Evolutionary conservation across 2,329 filamentous ascomycete genomes (phyloP).

Genomic region (Cladophialophora carrionii): DNA sequence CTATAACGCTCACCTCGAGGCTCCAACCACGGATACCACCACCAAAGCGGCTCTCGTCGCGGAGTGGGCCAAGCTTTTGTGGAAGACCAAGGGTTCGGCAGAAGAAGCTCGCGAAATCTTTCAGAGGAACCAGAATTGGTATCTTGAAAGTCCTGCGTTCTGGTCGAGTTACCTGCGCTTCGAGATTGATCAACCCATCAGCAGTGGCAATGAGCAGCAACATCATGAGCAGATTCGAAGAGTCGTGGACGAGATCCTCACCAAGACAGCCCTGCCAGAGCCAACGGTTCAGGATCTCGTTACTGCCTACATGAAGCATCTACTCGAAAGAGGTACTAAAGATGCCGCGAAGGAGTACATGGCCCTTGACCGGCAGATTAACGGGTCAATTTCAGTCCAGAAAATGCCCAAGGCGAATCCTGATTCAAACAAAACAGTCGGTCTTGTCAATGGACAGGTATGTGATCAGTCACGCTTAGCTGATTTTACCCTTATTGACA

Average conservation of each 20-base stretch:
- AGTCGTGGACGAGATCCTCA: conserved; percentile 72
- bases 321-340: conserved; percentile 80
- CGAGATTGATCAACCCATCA: conserved; percentile 80
- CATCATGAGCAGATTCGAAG: conserved; percentile 76
- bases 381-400: conserved; percentile 61
- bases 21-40: conserved; percentile 70
- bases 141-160: conserved; percentile 81
- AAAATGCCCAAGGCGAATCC: conserved; percentile 28
- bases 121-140: conserved; percentile 78
- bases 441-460: conserved; percentile 33
- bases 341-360: conserved; percentile 86
- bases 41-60: conserved; percentile 85
- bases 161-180: conserved; percentile 90
- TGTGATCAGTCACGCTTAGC: neutral
- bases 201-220: conserved; percentile 63
- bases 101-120: conserved; percentile 85
- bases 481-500: neutral
- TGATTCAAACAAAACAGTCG: conserved; percentile 21
- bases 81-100: conserved; percentile 80
- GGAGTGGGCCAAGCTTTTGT: conserved; percentile 83
- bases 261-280: conserved; percentile 71
- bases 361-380: conserved; percentile 79
- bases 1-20: conserved; percentile 79
- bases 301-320: conserved; percentile 77
- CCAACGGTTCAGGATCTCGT: conserved; percentile 74